phyloP scores from a whole-genome alignment of 352 stramenopile genomes.

The Plasmopara viticola region DNA sequence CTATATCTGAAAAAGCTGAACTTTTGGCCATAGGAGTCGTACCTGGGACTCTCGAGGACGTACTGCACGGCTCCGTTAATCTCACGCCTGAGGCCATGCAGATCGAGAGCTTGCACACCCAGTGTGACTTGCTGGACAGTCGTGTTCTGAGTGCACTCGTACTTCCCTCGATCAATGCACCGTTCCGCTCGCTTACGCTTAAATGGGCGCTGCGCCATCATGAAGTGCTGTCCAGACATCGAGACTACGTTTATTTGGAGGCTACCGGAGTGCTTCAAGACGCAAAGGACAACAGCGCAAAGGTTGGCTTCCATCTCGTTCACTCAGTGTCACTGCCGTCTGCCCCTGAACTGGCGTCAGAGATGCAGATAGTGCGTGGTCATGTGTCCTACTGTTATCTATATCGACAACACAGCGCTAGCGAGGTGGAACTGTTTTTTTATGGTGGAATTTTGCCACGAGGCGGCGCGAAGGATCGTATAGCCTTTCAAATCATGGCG shows the following conservation, averaged over 20 bases:
- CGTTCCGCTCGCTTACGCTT: slow-evolving; percentile 52
- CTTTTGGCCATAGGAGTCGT: slow-evolving; percentile 40
- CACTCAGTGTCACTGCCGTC: slow-evolving; percentile 49
- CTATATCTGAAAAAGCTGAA: slow-evolving; percentile 22
- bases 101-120: slow-evolving; percentile 40
- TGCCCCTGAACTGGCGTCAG: slow-evolving; percentile 46
- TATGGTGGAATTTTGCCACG: slow-evolving; percentile 39
- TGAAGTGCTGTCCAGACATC: slow-evolving; percentile 45
- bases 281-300: slow-evolving; percentile 29
- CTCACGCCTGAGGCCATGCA: slow-evolving; percentile 55
- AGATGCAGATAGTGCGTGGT: slow-evolving; percentile 60
- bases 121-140: slow-evolving; percentile 45
- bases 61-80: slow-evolving; percentile 50
- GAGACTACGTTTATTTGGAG: slow-evolving; percentile 67
- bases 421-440: slow-evolving; percentile 53
- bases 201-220: slow-evolving; percentile 62
- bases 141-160: slow-evolving; percentile 47
- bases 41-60: slow-evolving; percentile 33
- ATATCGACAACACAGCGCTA: slow-evolving; percentile 32
- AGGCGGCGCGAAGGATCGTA: slow-evolving; percentile 40
- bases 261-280: slow-evolving; percentile 45
- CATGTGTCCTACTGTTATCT: slow-evolving; percentile 50
- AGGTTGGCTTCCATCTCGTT: slow-evolving; percentile 50
- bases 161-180: slow-evolving; percentile 32
- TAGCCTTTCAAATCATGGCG: slow-evolving; percentile 37